These are phyloP conservation scores for Penicillium antarcticum DNA, from an alignment of 495 filamentous ascomycete genomes.

Conservation along the genomic window DNA sequence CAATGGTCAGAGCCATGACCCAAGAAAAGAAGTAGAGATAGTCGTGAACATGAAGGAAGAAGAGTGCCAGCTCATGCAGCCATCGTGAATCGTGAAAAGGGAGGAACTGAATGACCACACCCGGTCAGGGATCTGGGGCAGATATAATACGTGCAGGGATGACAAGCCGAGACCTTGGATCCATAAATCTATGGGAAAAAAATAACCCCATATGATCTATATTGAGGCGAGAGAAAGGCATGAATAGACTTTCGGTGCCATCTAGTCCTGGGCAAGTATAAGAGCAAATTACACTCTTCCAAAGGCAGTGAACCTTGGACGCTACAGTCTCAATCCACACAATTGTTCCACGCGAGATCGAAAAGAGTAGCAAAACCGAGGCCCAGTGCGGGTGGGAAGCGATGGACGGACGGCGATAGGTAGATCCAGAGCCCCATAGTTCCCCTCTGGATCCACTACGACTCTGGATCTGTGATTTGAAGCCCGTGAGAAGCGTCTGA, in stretches of 20 bases:
- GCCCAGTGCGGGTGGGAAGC: conserved; percentile 4
- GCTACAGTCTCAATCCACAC: neutral
- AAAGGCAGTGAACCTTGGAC: conserved; percentile 4
- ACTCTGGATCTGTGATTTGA: conserved; percentile 7
- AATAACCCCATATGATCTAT: neutral
- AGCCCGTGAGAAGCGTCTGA: too few species aligned
- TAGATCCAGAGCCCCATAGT: conserved; percentile 27
- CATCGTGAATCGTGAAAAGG: neutral
- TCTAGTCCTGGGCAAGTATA: neutral
- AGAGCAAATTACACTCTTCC: neutral
- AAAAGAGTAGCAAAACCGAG: conserved; percentile 27
- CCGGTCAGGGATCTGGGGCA: neutral
- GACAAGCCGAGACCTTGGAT: neutral
- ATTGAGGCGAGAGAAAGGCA: too few species aligned
- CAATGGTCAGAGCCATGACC: neutral
- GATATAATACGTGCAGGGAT: neutral
- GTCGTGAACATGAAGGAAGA: neutral
- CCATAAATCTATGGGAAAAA: too few species aligned
- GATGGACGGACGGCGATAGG: conserved; percentile 15
- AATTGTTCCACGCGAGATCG: conserved; percentile 5
- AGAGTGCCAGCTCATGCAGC: neutral
- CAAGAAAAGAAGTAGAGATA: neutral
- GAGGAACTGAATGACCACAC: neutral
- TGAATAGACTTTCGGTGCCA: neutral
- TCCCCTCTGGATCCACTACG: conserved; percentile 22